Percentiles rank a stretch among this genome's conserved stretches.
These are phyloP conservation scores for Papiliotrema terrestris DNA, from an alignment of 1,284 basidiomycete genomes.

Conservation along the genomic window DNA sequence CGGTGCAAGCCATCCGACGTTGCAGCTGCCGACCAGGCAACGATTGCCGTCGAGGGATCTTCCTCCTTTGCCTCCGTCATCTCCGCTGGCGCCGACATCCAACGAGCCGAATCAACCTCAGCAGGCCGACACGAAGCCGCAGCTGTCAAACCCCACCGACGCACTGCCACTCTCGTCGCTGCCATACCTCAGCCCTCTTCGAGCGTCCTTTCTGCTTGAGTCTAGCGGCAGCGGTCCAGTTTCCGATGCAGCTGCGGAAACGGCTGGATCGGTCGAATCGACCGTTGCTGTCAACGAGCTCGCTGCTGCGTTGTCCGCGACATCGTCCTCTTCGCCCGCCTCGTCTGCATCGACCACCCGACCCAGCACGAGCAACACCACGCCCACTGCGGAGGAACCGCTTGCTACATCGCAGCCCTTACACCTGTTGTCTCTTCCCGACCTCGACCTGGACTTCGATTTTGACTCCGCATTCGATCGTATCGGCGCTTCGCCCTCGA, in stretches of 20 bases:
- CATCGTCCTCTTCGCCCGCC: constrained; percentile 2
- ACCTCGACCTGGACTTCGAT: constrained; percentile 45
- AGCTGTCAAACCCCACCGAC: constrained; percentile 14
- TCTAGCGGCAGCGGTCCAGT: not conserved
- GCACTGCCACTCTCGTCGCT: constrained; percentile 18
- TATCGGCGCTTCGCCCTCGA: constrained; percentile 30
- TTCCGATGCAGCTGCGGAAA: not conserved
- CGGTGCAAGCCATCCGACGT: constrained; percentile 9
- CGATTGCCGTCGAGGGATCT: constrained; percentile 3
- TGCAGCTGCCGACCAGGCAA: constrained; percentile 4
- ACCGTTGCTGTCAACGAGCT: not conserved
- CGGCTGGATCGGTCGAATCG: not conserved
- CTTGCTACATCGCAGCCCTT: constrained; percentile 18
- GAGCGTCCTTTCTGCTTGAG: constrained; percentile 7
- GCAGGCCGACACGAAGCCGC: not conserved
- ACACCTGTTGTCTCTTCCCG: constrained; percentile 41
- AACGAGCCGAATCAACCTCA: not conserved
- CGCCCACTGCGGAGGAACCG: not conserved
- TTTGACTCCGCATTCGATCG: constrained; percentile 30
- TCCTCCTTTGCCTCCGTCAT: not conserved
- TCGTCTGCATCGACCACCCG: constrained; percentile 12
- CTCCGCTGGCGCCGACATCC: not conserved
- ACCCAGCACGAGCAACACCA: constrained; percentile 1
- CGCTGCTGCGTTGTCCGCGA: not conserved
- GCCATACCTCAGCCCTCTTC: constrained; percentile 20